Base-by-base conservation (phyloP, 2,329 filamentous ascomycete species). In the Aspergillus sp. region DNA sequence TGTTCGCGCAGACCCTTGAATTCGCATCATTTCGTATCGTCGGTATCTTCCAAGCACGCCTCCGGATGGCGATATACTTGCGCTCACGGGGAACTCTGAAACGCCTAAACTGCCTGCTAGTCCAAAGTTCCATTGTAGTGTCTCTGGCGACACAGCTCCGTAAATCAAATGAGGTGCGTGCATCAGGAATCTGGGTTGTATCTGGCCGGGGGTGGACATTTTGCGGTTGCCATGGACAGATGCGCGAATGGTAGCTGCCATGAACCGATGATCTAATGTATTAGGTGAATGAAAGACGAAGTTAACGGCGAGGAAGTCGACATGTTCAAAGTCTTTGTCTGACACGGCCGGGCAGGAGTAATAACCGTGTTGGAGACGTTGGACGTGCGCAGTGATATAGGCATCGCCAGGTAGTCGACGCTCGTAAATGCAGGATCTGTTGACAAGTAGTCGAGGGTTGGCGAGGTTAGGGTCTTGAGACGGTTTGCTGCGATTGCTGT, bases 121-220 rank as follows among this genome's bases (percentile, higher is more conserved):
- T 44, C 69, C 74, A 51, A 74, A 74, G 35, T 70, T 73, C 72
- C 72, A 75, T 49, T 74, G 69, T 50, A 76, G 58, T 7, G 69
- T 74, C 53, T 75, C 73, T 1, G 73, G 72, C 10, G 70, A 74
- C 7, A 75, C 66, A 4, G 69, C 64, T 5, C 73, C 73, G 49
- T 70, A 76, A 44, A 76, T 70, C 15, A 76, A 60, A 56, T 77
- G 74, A 7, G 74, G 74, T 4, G 75, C 74, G 56, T 76, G 74
- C 61, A 72, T 73, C 15, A 78, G 59, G 42, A 78, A 74, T 12
- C 66, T 63, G 5, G 45, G 50, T 10, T 39, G 37, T 20, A 12
- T 20, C 3, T 33, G 41, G 2, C 39, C 19, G 13, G 52, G 48
- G 6, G 27, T 47, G 4, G 48, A 27, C 2, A 43, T 25, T 15